Percentiles rank a stretch among this genome's conserved stretches.
These are phyloP conservation scores for Jimgerdemannia lactiflua DNA, from an alignment of 192 early-diverging fungal species.

Conservation along the genomic window DNA sequence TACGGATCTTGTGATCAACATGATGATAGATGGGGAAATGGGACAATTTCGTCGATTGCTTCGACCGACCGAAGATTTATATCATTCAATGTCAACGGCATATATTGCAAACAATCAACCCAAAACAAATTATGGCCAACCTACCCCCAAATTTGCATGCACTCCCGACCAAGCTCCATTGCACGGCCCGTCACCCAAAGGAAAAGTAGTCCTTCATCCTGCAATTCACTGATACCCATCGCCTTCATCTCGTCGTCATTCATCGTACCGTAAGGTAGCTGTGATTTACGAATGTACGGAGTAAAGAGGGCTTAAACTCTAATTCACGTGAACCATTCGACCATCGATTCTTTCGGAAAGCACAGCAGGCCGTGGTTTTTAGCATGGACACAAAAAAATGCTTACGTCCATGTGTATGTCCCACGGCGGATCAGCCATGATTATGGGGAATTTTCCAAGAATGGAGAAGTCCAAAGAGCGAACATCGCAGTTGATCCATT, in stretches of 20 bases:
- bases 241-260: slow-evolving; percentile 62
- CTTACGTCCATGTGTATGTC: slow-evolving; percentile 60
- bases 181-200: slow-evolving; percentile 66
- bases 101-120: neutral
- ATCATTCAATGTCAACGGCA: neutral
- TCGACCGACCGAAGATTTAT: neutral
- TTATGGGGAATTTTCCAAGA: slow-evolving; percentile 57
- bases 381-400: neutral
- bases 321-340: too few relatives aligned
- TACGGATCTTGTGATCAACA: too few relatives aligned
- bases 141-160: slow-evolving; percentile 40
- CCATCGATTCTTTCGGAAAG: too few relatives aligned
- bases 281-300: neutral
- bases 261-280: slow-evolving; percentile 67
- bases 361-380: neutral
- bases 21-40: too few relatives aligned
- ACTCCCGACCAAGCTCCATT: slow-evolving; percentile 60
- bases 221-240: slow-evolving; percentile 43
- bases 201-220: slow-evolving; percentile 57
- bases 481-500: slow-evolving; percentile 65
- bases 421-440: slow-evolving; percentile 68
- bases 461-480: slow-evolving; percentile 48
- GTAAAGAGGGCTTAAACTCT: neutral
- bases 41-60: too few relatives aligned
- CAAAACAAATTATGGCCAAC: neutral